phyloP scores from a whole-genome alignment of 1,284 basidiomycete species.

The Vanrija sp. region DNA sequence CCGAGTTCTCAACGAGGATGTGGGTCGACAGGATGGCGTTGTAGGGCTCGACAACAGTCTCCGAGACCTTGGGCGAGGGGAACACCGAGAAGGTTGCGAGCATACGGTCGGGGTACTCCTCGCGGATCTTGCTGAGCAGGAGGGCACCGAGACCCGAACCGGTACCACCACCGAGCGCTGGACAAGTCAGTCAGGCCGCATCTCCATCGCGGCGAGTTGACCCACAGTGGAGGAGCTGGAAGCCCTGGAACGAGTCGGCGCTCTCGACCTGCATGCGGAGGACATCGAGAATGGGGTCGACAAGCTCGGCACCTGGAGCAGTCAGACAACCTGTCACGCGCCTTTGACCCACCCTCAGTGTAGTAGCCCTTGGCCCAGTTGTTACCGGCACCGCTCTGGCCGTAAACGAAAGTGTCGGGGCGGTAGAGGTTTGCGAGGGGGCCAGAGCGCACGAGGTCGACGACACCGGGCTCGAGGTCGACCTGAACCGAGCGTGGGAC shows the following conservation, averaged over 20 bases:
- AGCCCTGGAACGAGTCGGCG: conserved; percentile 87
- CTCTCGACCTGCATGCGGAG: conserved; percentile 70
- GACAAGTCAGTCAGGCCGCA: neutral
- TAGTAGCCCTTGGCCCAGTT: conserved; percentile 59
- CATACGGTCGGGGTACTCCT: conserved; percentile 93
- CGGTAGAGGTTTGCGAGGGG: conserved; percentile 61
- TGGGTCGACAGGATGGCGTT: conserved; percentile 86
- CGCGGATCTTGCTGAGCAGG: conserved; percentile 76
- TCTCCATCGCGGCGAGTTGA: neutral
- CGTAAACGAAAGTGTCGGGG: conserved; percentile 79
- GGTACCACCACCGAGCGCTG: conserved; percentile 82
- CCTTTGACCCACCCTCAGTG: conserved; percentile 63
- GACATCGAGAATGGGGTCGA: conserved; percentile 76
- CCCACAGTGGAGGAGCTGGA: conserved; percentile 77
- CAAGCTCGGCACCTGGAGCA: conserved; percentile 74
- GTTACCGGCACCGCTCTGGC: conserved; percentile 61
- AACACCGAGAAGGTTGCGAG: conserved; percentile 87
- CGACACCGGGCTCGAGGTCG: conserved; percentile 87
- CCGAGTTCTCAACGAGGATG: conserved; percentile 86
- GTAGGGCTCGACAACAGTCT: conserved; percentile 89
- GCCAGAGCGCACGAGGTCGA: conserved; percentile 63
- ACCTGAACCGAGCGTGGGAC: conserved; percentile 92
- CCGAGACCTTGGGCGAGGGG: conserved; percentile 89
- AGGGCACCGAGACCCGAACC: conserved; percentile 81
- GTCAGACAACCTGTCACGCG: neutral